Base-by-base conservation (phyloP, 2,329 filamentous ascomycete species). In the Aspergillus ustus region DNA sequence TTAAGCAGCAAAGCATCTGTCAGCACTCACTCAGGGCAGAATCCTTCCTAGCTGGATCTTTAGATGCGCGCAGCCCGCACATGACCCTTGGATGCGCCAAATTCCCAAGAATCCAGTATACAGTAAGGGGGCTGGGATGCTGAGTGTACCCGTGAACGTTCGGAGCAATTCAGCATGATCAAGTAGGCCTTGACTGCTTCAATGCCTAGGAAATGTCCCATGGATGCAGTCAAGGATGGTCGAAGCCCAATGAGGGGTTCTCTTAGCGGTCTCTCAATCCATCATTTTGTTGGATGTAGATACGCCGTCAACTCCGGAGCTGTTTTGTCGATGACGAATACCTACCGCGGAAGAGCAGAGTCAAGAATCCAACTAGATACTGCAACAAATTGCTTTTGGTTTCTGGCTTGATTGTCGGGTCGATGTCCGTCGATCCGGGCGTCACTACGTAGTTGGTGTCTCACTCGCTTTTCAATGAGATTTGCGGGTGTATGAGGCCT, bases 161-260 rank as follows among this genome's bases (percentile, higher is more conserved):
- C 8, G 37, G 19, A 50, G 29, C 22, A 50, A 43, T 43, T 7
- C 15, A 57, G 54, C 45, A 50, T 37, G 20, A 49, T 43, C 44
- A 31, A 43, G 44, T n/a, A 37, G 22, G 29, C 17, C 44, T 28
- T 49, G 44, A 19, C 17, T 48, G 28, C 19, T 56, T 56, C 28
- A 44, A 29, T 48, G 43, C 44, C 44, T 49, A 19, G 28, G 37
- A 48, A 56, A 6, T n/a, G 34, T 40, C 34, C 25, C 2, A 3
- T 17, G 34, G 34, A 19, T 45, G 40, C 52, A 29, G 28, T 48
- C 53, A 57, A 20, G 45, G 29, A 57, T 57, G 45, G 40, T 57
- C 54, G 20, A 57, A 31, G 44, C 54, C 54, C 25, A 43, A 43
- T 50, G 52, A 57, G 54, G 54, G 54, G 54, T 50, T 50, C 44